phyloP scores from a whole-genome alignment of 257 asterid genomes.

The Perilla frutescens region DNA sequence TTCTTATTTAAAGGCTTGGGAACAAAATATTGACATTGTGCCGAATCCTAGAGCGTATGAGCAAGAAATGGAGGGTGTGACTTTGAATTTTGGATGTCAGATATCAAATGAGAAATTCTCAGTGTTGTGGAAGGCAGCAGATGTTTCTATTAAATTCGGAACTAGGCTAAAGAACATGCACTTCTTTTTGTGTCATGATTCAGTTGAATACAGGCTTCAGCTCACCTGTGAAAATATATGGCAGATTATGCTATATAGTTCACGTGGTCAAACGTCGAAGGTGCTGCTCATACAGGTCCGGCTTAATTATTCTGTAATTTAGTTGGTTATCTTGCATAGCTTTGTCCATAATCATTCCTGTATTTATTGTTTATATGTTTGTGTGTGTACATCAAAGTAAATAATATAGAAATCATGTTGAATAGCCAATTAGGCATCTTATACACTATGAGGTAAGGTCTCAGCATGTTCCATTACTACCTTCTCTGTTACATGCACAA shows the following conservation, averaged over 20 bases:
- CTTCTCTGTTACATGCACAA: background rate
- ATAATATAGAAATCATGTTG: background rate
- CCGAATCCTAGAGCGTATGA: conserved; percentile 35
- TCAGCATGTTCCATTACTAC: background rate
- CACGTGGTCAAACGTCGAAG: conserved; percentile 39
- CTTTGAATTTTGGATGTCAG: conserved; percentile 72
- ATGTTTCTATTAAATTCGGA: conserved; percentile 62
- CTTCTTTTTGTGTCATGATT: conserved; percentile 40
- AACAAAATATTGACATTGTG: conserved; percentile 46
- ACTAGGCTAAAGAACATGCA: conserved; percentile 62
- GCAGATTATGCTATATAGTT: conserved; percentile 61
- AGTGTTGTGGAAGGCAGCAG: conserved; percentile 49
- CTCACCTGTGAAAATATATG: conserved; percentile 73
- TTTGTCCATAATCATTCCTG: background rate
- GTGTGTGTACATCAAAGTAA: background rate
- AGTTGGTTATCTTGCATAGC: background rate
- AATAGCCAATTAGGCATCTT: no score
- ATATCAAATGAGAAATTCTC: conserved; percentile 52
- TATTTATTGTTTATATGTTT: background rate
- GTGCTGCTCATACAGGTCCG: conserved; percentile 78
- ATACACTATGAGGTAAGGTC: background rate
- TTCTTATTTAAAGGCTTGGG: conserved; percentile 61
- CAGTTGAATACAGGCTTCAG: conserved; percentile 67
- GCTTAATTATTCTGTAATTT: background rate
- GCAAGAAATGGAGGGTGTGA: conserved; percentile 50